Evolutionary conservation across 176 grass and related monocot genomes (phyloP), one percentile per base, ranked within the genome.

Genomic region (Raddia distichophylla): DNA sequence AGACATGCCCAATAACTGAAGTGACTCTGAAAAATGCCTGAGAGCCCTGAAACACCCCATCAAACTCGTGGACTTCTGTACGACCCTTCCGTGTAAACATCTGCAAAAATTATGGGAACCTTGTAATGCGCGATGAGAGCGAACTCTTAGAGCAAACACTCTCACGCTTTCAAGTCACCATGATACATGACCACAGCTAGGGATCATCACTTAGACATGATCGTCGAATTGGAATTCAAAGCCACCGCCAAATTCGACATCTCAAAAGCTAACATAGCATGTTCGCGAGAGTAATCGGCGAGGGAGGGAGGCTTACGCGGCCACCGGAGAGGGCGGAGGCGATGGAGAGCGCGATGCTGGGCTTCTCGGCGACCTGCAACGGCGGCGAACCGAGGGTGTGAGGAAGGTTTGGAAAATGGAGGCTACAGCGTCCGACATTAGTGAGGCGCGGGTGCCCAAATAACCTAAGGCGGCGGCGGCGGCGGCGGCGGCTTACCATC

Each of bases 41-140:
- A 65, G 74, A 58, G 53, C 90, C 93, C 52, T 63, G 88, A 87
- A 98, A 95, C 63, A 76, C 64, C 19, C 86, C 95, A 3, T 95
- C 95, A 86, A 98, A 98, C 84, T 98, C 92, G 59, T 98, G 95
- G 47, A 98, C 90, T 57, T 98, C 92, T 44, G 90, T 98, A 76
- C 90, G 91, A 59, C 92, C 93, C 68, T 49, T 98, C 20, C 92
- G 66, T 46, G 95, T 94, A 62, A 84, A 98, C 83, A 98, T 92
- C 92, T 94, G 63, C 58, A 75, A 5, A 54, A 48, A 65, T 16
- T 3, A 49, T 61, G 44, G 80, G 8, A 10, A 66, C 34, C 7
- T 74, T 67, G 48, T 73, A 56, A 35, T 58, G 48, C 18, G 55
- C 44, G 46, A 35, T 55, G 19, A 17, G 37, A 73, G 58, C 19